A percentile compares a stretch with the other conserved stretches of the same genome.
These are phyloP conservation scores for Sclerospora graminicola DNA, from an alignment of 352 stramenopile genomes.

Conservation along the genomic window DNA sequence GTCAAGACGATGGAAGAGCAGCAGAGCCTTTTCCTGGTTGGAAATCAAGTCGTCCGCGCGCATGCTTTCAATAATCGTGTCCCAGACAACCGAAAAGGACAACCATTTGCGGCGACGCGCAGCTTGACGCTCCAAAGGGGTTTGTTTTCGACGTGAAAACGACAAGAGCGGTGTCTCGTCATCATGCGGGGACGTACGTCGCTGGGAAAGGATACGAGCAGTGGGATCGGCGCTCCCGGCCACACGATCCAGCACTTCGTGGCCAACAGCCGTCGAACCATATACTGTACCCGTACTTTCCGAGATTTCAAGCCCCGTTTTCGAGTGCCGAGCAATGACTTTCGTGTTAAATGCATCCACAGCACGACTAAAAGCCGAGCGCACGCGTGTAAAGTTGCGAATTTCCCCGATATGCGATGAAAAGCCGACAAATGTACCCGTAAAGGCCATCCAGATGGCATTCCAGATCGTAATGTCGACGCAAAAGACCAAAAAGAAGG, in stretches of 20 bases:
- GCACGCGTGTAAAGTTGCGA: constrained; percentile 84
- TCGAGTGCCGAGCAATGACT: constrained; percentile 67
- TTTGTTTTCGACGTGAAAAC: constrained; percentile 82
- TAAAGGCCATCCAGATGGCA: constrained; percentile 94
- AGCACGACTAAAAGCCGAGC: constrained; percentile 76
- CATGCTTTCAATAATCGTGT: constrained; percentile 95
- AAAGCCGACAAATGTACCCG: constrained; percentile 94
- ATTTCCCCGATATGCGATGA: constrained; percentile 95
- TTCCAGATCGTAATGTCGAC: constrained; percentile 99
- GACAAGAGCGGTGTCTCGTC: constrained; percentile 76
- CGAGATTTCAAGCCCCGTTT: constrained; percentile 53
- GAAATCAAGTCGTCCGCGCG: constrained; percentile 88
- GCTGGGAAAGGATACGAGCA: constrained; percentile 18
- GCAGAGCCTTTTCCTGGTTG: constrained; percentile 77
- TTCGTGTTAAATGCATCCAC: constrained; percentile 83
- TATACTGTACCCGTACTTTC: constrained; percentile 33
- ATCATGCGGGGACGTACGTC: constrained; percentile 24
- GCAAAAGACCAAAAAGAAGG: constrained; percentile 96
- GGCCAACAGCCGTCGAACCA: constrained; percentile 34
- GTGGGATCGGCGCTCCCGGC: constrained; percentile 24
- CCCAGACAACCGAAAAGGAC: constrained; percentile 96
- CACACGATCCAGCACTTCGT: constrained; percentile 52
- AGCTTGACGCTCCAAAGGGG: constrained; percentile 72
- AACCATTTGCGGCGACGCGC: constrained; percentile 96
- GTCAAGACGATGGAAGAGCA: constrained; percentile 95